A percentile compares a stretch with the other conserved stretches of the same genome.
Conservation (phyloP, 2,329 filamentous ascomycete genomes). For the Claviceps quebecensis region DNA sequence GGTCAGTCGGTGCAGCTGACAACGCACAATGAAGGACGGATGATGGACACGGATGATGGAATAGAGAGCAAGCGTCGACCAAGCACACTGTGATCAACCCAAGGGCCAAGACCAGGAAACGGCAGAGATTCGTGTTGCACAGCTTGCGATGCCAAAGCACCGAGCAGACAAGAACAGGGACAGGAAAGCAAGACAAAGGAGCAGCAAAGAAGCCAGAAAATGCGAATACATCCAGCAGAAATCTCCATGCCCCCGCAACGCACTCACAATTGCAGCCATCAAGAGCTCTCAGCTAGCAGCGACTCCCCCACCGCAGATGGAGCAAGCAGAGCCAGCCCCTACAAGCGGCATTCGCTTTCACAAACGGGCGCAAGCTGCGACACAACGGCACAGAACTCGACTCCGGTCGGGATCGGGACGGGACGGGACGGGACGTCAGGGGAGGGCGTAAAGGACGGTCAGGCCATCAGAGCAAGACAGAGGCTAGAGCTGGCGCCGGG, state of each 20-base stretch:
- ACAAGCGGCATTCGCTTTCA: background rate
- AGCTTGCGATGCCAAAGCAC: too few relatives aligned
- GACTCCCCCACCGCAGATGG: constrained; percentile 1
- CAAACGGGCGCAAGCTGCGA: too few relatives aligned
- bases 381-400: too few relatives aligned
- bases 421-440: too few relatives aligned
- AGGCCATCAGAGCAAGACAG: too few relatives aligned
- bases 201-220: background rate
- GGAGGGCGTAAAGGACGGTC: too few relatives aligned
- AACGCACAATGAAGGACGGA: background rate
- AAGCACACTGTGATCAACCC: background rate
- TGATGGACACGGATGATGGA: too few relatives aligned
- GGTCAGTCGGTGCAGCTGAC: constrained; percentile 1
- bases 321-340: background rate
- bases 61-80: background rate
- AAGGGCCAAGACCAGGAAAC: too few relatives aligned
- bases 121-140: too few relatives aligned
- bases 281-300: constrained; percentile 11
- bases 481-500: too few relatives aligned
- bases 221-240: background rate
- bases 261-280: constrained; percentile 24
- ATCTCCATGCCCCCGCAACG: background rate
- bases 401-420: too few relatives aligned
- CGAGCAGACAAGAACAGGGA: background rate
- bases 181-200: background rate